Conservation (phyloP, 371 early-diverging fungal genomes). For the Mortierella sp. region DNA sequence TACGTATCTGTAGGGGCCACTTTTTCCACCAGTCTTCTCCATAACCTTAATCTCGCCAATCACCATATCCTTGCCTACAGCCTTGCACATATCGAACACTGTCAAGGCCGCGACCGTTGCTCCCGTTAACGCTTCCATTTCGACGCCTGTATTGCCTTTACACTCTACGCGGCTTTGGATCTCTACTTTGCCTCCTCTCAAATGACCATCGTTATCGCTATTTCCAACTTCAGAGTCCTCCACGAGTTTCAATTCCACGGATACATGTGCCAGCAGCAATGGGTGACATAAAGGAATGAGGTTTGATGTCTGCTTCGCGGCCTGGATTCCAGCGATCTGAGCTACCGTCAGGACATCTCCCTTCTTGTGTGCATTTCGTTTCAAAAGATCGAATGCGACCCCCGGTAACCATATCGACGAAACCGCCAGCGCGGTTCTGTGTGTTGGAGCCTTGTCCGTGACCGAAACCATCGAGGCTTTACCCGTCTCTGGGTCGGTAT, state of each 20-base stretch:
- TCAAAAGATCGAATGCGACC: slow-evolving; percentile 71
- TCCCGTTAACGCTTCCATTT: slow-evolving; percentile 93
- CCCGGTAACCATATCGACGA: slow-evolving; percentile 76
- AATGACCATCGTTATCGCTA: neutral
- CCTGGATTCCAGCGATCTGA: slow-evolving; percentile 92
- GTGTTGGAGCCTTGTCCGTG: slow-evolving; percentile 71
- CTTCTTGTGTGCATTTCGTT: slow-evolving; percentile 74
- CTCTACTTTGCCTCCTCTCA: slow-evolving; percentile 53
- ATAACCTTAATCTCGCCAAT: slow-evolving; percentile 74
- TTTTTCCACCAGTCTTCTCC: slow-evolving; percentile 87
- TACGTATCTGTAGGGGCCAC: slow-evolving; percentile 70
- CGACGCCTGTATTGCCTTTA: slow-evolving; percentile 91
- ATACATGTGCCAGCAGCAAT: slow-evolving; percentile 76
- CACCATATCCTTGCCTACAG: slow-evolving; percentile 59
- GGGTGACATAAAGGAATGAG: slow-evolving; percentile 94
- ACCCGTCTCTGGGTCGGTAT: slow-evolving; percentile 81
- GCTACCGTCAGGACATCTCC: slow-evolving; percentile 93
- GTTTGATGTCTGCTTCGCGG: slow-evolving; percentile 86
- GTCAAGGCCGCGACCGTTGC: slow-evolving; percentile 75
- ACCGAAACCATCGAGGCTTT: slow-evolving; percentile 91
- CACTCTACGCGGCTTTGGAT: slow-evolving; percentile 77
- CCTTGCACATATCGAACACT: slow-evolving; percentile 65
- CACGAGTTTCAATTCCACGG: slow-evolving; percentile 70
- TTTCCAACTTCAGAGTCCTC: slow-evolving; percentile 39
- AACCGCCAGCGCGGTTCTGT: slow-evolving; percentile 79